A percentile compares a stretch with the other conserved stretches of the same genome.
Evolutionary conservation across 192 early-diverging fungal species (phyloP).

Genomic region (Coemansia sp.): DNA sequence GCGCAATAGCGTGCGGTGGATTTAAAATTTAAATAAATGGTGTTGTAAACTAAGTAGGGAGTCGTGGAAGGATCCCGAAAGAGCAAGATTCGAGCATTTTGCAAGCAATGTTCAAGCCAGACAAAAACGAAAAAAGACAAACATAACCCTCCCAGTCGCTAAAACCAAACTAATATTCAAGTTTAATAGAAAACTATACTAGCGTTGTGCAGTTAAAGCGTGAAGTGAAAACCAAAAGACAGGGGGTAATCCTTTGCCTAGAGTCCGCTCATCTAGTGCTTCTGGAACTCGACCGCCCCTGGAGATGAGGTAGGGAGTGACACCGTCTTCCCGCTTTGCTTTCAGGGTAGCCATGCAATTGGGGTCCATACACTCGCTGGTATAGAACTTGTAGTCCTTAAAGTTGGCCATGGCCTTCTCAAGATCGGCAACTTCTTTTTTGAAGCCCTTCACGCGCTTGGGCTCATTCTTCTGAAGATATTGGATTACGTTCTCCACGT

Average conservation of each 20-base stretch:
- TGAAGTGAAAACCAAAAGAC: neutral
- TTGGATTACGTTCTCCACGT: conserved; percentile 80
- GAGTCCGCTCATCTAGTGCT: conserved; percentile 55
- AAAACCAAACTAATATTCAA: neutral
- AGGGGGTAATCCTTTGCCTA: no score
- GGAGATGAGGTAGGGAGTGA: conserved; percentile 88
- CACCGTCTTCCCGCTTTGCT: conserved; percentile 93
- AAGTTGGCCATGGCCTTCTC: conserved; percentile 78
- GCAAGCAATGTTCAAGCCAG: no score
- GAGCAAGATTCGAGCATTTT: no score
- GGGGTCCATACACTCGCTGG: conserved; percentile 82
- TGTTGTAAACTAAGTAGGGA: neutral
- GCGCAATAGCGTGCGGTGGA: no score
- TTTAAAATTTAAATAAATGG: neutral
- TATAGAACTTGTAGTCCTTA: conserved; percentile 92
- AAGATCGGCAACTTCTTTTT: conserved; percentile 59
- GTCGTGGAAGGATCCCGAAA: no score
- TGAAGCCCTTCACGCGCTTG: conserved; percentile 63
- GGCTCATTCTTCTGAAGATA: conserved; percentile 61
- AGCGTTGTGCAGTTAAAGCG: conserved; percentile 1
- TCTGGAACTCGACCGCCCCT: conserved; percentile 80
- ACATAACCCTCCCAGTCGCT: no score
- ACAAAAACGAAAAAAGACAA: no score
- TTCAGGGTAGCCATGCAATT: conserved; percentile 83
- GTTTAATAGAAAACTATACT: neutral